Evolutionary conservation across 2,329 filamentous ascomycete genomes (phyloP).

Genomic region (Aspergillus ruber): DNA sequence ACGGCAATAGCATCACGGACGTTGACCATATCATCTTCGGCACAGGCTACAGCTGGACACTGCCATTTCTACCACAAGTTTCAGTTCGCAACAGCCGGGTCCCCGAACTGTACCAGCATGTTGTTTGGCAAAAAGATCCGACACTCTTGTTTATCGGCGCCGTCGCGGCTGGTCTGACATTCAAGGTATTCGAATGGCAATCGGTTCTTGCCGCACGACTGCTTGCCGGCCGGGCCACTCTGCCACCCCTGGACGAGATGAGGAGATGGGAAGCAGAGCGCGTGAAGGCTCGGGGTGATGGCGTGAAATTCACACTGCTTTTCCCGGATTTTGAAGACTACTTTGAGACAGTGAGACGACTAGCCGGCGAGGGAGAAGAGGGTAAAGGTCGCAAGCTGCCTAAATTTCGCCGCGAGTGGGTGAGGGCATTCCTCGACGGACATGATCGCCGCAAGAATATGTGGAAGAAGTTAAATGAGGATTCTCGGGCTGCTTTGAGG

Average conservation of each 20-base stretch:
- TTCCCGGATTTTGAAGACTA: constrained; percentile 57
- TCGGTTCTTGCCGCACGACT: neutral
- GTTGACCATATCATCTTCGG: constrained; percentile 58
- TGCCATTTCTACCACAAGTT: constrained; percentile 51
- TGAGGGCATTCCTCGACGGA: neutral
- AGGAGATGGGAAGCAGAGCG: neutral
- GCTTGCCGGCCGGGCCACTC: neutral
- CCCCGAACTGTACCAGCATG: constrained; percentile 15
- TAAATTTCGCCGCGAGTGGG: neutral
- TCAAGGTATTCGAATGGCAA: constrained; percentile 35
- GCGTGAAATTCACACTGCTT: constrained; percentile 43
- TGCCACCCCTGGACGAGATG: neutral
- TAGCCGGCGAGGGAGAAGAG: constrained; percentile 28
- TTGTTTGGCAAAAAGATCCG: constrained; percentile 13
- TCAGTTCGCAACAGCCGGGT: constrained; percentile 10
- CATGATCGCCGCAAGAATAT: neutral
- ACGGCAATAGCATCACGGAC: neutral
- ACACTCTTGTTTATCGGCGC: constrained; percentile 30
- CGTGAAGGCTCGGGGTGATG: neutral
- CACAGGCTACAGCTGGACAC: constrained; percentile 56
- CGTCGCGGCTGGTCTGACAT: constrained; percentile 41
- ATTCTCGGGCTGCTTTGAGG: neutral
- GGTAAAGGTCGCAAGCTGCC: neutral
- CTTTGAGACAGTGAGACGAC: constrained; percentile 44
- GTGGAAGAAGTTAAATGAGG: neutral